Percentiles rank a stretch among this genome's conserved stretches.
Conservation (phyloP, 768 basidiomycete genomes). For the Termitomyces sp. region DNA sequence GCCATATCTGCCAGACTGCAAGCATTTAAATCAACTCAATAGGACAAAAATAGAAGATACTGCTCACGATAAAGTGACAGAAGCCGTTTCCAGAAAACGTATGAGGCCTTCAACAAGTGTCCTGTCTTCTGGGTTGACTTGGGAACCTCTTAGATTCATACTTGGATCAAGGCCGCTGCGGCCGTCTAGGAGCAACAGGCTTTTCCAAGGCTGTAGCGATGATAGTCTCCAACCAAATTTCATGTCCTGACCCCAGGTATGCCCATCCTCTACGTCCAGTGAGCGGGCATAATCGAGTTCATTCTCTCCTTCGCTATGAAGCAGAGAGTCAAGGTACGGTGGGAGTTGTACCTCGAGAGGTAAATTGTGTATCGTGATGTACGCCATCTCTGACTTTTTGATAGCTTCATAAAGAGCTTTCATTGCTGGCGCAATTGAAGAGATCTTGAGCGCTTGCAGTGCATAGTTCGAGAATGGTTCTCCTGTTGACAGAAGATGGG, state of each 20-base stretch:
- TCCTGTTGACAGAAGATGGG: slow-evolving; percentile 30
- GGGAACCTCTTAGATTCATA: slow-evolving; percentile 51
- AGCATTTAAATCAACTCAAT: neutral
- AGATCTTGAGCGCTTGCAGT: slow-evolving; percentile 52
- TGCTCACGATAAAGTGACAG: slow-evolving; percentile 72
- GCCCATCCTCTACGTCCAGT: slow-evolving; percentile 44
- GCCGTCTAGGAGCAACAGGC: slow-evolving; percentile 69
- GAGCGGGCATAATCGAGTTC: slow-evolving; percentile 45
- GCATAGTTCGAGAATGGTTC: slow-evolving; percentile 54
- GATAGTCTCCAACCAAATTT: slow-evolving; percentile 70
- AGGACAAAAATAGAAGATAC: neutral
- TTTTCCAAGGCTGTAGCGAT: slow-evolving; percentile 86
- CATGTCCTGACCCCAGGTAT: slow-evolving; percentile 64
- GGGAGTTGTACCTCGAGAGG: slow-evolving; percentile 86
- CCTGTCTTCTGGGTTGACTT: slow-evolving; percentile 59
- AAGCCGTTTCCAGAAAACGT: slow-evolving; percentile 69
- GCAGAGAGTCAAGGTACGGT: slow-evolving; percentile 66
- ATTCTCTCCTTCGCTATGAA: slow-evolving; percentile 53
- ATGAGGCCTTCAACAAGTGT: slow-evolving; percentile 65
- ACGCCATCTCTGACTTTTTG: slow-evolving; percentile 69
- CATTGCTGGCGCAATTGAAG: slow-evolving; percentile 76
- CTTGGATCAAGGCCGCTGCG: slow-evolving; percentile 53
- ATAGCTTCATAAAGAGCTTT: slow-evolving; percentile 75
- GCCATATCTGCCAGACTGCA: slow-evolving; percentile 74
- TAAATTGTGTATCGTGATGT: slow-evolving; percentile 71